Conservation (phyloP, 352 stramenopile species). For the Detonula confervacea region DNA sequence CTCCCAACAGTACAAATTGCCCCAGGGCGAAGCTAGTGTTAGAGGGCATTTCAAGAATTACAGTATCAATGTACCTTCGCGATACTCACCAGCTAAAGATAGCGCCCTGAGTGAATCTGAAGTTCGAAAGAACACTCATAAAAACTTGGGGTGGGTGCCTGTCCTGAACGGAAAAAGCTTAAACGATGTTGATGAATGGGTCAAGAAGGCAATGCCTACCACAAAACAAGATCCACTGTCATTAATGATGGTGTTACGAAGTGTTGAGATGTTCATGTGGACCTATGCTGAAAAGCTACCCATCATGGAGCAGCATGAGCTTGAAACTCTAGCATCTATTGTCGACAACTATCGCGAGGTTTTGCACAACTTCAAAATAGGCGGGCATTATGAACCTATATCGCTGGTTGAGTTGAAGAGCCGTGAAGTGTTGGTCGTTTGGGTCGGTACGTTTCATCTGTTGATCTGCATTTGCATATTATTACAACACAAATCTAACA, state of each 20-base stretch:
- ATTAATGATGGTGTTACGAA: conserved; percentile 38
- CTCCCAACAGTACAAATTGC: conserved; percentile 38
- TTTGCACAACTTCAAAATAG: conserved; percentile 38
- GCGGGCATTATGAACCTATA: conserved; percentile 12
- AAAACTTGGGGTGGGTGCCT: conserved; percentile 43
- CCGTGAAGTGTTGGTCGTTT: conserved; percentile 50
- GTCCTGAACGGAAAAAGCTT: conserved; percentile 16
- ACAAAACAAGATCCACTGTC: conserved; percentile 20
- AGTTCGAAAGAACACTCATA: conserved; percentile 18
- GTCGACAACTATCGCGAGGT: conserved; percentile 50
- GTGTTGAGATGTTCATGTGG: conserved; percentile 40
- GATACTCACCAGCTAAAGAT: conserved; percentile 18
- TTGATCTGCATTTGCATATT: neutral
- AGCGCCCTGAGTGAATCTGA: conserved; percentile 22
- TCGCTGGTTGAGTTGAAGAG: conserved; percentile 46
- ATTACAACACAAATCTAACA: neutral
- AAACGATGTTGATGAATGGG: conserved; percentile 25
- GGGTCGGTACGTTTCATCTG: conserved; percentile 40
- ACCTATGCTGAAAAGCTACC: conserved; percentile 27
- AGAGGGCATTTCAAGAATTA: conserved; percentile 29
- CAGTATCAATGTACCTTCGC: conserved; percentile 29
- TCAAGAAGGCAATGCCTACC: conserved; percentile 24
- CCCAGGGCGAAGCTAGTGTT: conserved; percentile 18
- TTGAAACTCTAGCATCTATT: conserved; percentile 38
- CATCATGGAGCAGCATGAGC: conserved; percentile 16